Evolutionary conservation across 75 land plant genomes (phyloP), one percentile per base, ranked within the genome.

Genomic region (Pinus albicaulis): DNA sequence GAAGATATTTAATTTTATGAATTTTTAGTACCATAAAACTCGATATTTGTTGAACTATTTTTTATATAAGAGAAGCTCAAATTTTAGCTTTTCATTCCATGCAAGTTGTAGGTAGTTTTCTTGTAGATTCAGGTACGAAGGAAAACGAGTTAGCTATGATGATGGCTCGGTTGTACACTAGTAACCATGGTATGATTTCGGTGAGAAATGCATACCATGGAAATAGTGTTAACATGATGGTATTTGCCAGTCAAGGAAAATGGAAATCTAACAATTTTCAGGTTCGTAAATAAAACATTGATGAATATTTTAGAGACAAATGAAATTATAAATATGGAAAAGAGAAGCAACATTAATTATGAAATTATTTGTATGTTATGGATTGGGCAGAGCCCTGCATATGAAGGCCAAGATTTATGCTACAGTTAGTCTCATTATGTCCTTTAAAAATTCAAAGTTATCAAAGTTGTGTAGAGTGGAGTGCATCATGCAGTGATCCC

Each of bases 131-230:
- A 4, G 99, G 99, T 10, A 92, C 98, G 7, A 97, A 96, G 72
- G 97, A 97, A 31, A 96, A 96, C 80, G 97, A 96, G 74, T 79
- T 96, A 76, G 99, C 97, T 0, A 79, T 90, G 84, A 90, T 96
- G 94, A 92, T 96, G 77, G 92, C 99, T 19, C 81, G 93, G 25
- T 76, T 96, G 44, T 96, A 96, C 79, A 90, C 99, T 12, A 94
- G 95, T 7, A 86, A 84, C 76, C 81, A 92, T 80, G 99, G 93
- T 74, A 82, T 96, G 41, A 86, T 96, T 24, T 89, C 95, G 6
- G 73, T 96, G 55, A 78, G 99, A 65, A 96, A 96, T 72, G 84
- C 86, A n/a, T 97, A 97, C 76, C 99, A 97, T 86, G 99, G 99
- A 23, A 86, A 91, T 78, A 92, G 93, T 59, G 90, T 95, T 53